A percentile compares a stretch with the other conserved stretches of the same genome.
Evolutionary conservation across 2,329 filamentous ascomycete genomes (phyloP).

Genomic region (Xylariales sp.): DNA sequence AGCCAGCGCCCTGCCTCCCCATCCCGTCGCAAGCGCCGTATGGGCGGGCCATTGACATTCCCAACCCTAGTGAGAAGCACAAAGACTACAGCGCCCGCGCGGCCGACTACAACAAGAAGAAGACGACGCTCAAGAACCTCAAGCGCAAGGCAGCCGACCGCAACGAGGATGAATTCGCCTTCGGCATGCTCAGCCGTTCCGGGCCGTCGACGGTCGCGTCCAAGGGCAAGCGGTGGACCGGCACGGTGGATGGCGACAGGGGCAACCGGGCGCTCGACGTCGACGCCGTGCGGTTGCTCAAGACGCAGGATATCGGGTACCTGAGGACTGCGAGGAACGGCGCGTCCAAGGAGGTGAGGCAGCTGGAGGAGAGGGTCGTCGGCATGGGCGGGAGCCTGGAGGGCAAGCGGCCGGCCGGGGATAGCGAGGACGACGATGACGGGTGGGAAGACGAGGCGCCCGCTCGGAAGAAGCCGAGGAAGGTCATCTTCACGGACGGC

Average conservation of each 20-base stretch:
- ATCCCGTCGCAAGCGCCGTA: neutral
- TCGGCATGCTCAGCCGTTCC: slow-evolving; percentile 61
- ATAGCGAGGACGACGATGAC: slow-evolving; percentile 25
- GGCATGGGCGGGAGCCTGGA: slow-evolving; percentile 33
- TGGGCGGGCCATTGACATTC: neutral
- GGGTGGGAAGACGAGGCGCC: slow-evolving; percentile 17
- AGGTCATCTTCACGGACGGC: slow-evolving; percentile 47
- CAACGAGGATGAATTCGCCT: slow-evolving; percentile 72
- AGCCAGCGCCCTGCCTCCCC: slow-evolving; percentile 33
- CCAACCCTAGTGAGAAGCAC: too few species aligned
- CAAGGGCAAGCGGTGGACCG: slow-evolving; percentile 47
- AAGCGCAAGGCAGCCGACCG: slow-evolving; percentile 58
- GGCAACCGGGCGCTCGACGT: slow-evolving; percentile 51
- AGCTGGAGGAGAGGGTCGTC: slow-evolving; percentile 49
- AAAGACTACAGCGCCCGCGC: slow-evolving; percentile 64
- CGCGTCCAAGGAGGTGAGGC: slow-evolving; percentile 51
- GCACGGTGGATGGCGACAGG: slow-evolving; percentile 53
- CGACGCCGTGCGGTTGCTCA: slow-evolving; percentile 57
- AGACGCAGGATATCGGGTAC: slow-evolving; percentile 66
- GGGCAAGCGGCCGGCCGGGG: slow-evolving; percentile 16
- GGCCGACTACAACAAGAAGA: slow-evolving; percentile 62
- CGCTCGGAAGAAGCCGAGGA: slow-evolving; percentile 30
- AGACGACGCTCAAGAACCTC: slow-evolving; percentile 54
- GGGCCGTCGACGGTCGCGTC: slow-evolving; percentile 48
- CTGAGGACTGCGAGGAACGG: slow-evolving; percentile 58